phyloP scores from a whole-genome alignment of 2,329 filamentous ascomycete genomes.

The Botrytis tulipae region DNA sequence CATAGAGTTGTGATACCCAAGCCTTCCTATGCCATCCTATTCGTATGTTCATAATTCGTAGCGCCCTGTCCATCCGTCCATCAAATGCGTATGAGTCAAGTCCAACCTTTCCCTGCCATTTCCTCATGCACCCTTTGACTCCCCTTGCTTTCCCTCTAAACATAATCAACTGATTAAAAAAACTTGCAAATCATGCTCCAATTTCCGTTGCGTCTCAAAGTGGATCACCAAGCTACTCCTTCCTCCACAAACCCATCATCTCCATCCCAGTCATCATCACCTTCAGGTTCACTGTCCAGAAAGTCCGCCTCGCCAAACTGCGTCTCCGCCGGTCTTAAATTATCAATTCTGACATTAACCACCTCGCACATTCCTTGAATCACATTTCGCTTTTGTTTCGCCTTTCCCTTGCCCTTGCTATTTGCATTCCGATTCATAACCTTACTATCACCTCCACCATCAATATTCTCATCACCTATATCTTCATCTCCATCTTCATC shows the following conservation, averaged over 20 bases:
- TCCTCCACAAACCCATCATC: slow-evolving; percentile 23
- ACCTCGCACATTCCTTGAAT: slow-evolving; percentile 68
- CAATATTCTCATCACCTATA: slow-evolving; percentile 25
- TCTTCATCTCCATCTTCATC: slow-evolving; percentile 22
- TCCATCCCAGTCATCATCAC: slow-evolving; percentile 51
- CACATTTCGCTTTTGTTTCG: slow-evolving; percentile 40
- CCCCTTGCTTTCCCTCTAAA: neutral
- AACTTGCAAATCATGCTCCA: neutral
- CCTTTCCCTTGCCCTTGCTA: neutral
- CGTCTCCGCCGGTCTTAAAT: slow-evolving; percentile 67
- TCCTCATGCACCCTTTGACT: neutral
- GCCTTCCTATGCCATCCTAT: neutral
- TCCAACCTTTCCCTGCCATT: neutral
- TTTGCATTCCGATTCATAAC: neutral
- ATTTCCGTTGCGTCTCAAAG: neutral
- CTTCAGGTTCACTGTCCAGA: slow-evolving; percentile 56
- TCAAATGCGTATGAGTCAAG: neutral
- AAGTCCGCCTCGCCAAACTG: slow-evolving; percentile 73
- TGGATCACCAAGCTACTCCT: slow-evolving; percentile 14
- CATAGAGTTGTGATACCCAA: neutral
- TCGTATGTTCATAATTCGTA: neutral
- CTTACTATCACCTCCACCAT: slow-evolving; percentile 20
- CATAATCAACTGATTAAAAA: neutral
- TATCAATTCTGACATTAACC: slow-evolving; percentile 72
- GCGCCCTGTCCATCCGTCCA: neutral